phyloP scores from a whole-genome alignment of 1,284 basidiomycete species.

The Ustilago lituana region DNA sequence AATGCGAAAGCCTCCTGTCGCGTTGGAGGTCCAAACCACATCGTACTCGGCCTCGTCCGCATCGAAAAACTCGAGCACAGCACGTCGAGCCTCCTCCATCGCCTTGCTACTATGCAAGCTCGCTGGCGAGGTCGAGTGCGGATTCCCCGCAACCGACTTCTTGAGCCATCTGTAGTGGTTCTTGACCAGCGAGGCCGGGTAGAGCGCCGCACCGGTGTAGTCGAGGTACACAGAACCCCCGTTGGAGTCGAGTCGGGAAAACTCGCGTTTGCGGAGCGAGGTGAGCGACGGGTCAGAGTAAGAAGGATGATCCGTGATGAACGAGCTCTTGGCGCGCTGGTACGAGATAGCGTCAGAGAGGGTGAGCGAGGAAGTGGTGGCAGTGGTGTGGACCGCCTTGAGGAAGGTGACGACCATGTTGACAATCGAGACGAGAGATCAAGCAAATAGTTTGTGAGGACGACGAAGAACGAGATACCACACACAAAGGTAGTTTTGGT shows the following conservation, averaged over 20 bases:
- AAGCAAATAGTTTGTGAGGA: too few species aligned
- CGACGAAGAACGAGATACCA: too few species aligned
- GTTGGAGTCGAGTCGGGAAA: slow-evolving; percentile 4
- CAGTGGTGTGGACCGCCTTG: slow-evolving; percentile 16
- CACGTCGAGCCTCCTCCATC: slow-evolving; percentile 7
- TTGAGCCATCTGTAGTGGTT: slow-evolving; percentile 2
- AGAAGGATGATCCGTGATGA: slow-evolving; percentile 2
- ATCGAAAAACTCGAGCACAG: slow-evolving; percentile 27
- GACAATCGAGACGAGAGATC: too few species aligned
- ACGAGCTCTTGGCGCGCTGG: slow-evolving; percentile 5
- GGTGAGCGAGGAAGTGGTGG: background rate
- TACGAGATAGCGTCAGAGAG: slow-evolving; percentile 7
- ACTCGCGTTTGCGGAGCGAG: slow-evolving; percentile 18
- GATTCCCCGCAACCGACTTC: slow-evolving; percentile 14
- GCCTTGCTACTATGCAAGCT: background rate
- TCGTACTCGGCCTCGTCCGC: slow-evolving; percentile 21
- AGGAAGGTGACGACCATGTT: slow-evolving; percentile 16
- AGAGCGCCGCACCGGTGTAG: slow-evolving; percentile 22
- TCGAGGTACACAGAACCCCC: slow-evolving; percentile 23
- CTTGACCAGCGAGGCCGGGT: slow-evolving; percentile 5
- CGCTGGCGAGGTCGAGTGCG: slow-evolving; percentile 27
- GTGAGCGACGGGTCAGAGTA: slow-evolving; percentile 6
- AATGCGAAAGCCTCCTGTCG: slow-evolving; percentile 17
- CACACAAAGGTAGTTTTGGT: too few species aligned
- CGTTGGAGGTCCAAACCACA: slow-evolving; percentile 35